Base-by-base conservation (phyloP, 805 yeast genomes). In the Candida manassasensis region DNA sequence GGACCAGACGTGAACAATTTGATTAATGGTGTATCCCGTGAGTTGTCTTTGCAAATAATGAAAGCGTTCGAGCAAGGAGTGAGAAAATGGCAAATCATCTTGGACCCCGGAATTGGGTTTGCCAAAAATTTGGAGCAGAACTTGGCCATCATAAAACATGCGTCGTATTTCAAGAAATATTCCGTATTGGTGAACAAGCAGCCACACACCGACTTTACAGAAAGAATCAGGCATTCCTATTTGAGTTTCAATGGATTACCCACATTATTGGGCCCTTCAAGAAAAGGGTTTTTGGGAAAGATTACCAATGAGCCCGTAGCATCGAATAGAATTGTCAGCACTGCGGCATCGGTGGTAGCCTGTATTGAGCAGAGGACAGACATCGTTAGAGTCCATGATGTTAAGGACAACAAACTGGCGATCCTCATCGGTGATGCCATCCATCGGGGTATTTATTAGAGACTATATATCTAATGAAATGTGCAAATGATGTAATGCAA, bases 51-150 rank as follows among this genome's bases (percentile, higher is more conserved):
- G 3, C 74, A 77, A 37, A 68, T 87, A 19, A 45, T 56, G 0
- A 67, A 62, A 36, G 95, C 95, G 9, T 59, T 74, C 29, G 48
- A 46, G 1, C 61, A 56, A 0, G 96, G 96, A 4, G 77, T 90
- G 1, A 67, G 71, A 39, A 78, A 90, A 57, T 93, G 96, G 96
- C 97, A 93, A 59, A 64, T 93, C 3, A 77, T 93, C 12, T 50
- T 88, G 3, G 99, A 93, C 54, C 98, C 99, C 0, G 98, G 98
- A 2, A 61, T 93, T 27, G 98, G 99, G 2, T 93, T 93, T 59
- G 97, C 97, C n/a, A 93, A 93, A 55, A 72, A 70, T 35, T 48
- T 71, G n/a, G 45, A 53, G 6, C 95, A 89, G 50, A 90, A 89
- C 55, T 45, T 89, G 21, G 69, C 70, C 15, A 48, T 87, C 1